phyloP scores from a whole-genome alignment of 345 rosid genomes.

The Viola odorata region DNA sequence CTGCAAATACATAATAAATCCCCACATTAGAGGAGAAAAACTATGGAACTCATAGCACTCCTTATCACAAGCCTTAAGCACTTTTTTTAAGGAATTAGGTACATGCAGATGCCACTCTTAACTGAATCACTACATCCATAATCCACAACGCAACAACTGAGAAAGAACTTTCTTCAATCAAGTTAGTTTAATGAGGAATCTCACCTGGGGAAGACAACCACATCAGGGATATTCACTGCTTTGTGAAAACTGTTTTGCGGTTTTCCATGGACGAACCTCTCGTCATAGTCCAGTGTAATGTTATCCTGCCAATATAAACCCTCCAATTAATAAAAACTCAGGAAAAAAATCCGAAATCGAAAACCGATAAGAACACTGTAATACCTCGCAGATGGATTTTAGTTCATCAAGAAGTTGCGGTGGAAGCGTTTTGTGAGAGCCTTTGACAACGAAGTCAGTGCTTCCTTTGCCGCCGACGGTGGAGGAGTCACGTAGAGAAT shows the following conservation, averaged over 20 bases:
- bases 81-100: no score
- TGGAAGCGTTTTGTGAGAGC: slow-evolving; percentile 51
- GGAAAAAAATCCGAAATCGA: background rate
- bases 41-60: slow-evolving; percentile 4
- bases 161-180: no score
- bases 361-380: background rate
- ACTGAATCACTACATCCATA: no score
- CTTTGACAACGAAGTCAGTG: slow-evolving; percentile 55
- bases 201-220: slow-evolving; percentile 81
- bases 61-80: no score
- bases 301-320: slow-evolving; percentile 42
- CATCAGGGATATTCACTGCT: slow-evolving; percentile 84
- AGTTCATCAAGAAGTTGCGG: slow-evolving; percentile 54
- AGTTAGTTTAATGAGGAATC: slow-evolving; percentile 16
- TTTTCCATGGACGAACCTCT: slow-evolving; percentile 80
- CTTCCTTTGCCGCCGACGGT: slow-evolving; percentile 61
- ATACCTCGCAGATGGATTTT: slow-evolving; percentile 58
- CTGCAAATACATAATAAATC: slow-evolving; percentile 36
- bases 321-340: background rate
- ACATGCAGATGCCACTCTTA: no score
- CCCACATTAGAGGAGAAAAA: no score
- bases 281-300: slow-evolving; percentile 76
- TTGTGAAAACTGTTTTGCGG: slow-evolving; percentile 89
- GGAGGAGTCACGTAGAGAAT: slow-evolving; percentile 50
- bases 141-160: no score